These are phyloP conservation scores for Mycena metata DNA, from an alignment of 768 basidiomycete species.

Conservation along the genomic window DNA sequence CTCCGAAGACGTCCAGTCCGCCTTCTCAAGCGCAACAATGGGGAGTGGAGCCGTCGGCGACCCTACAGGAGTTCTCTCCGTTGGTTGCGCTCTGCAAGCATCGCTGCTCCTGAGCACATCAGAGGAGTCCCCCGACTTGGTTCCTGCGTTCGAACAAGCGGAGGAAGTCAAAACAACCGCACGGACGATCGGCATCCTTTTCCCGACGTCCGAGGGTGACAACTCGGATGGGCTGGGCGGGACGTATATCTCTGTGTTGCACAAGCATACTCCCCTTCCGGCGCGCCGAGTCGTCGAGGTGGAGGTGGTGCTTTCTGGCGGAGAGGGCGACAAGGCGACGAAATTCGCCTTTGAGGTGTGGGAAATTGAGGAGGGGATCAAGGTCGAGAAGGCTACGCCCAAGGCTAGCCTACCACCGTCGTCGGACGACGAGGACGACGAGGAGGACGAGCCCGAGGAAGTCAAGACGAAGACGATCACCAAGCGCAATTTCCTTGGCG, in stretches of 20 bases:
- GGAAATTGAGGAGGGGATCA: constrained; percentile 80
- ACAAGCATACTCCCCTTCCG: constrained; percentile 81
- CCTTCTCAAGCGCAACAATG: constrained; percentile 76
- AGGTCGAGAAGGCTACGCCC: constrained; percentile 68
- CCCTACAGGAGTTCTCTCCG: constrained; percentile 81
- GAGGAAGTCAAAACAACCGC: constrained; percentile 68
- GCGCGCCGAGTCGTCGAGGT: constrained; percentile 71
- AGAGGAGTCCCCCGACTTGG: constrained; percentile 64
- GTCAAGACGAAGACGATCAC: constrained; percentile 71
- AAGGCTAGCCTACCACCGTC: constrained; percentile 55
- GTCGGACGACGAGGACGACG: constrained; percentile 68
- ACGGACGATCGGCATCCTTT: constrained; percentile 73
- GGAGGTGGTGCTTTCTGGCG: constrained; percentile 61
- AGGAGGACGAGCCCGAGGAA: constrained; percentile 72
- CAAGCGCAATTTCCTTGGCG: constrained; percentile 67
- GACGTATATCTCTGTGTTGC: constrained; percentile 73
- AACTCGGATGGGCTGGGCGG: constrained; percentile 66
- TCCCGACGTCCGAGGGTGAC: constrained; percentile 63
- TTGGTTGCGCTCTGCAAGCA: constrained; percentile 85
- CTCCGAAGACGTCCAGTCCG: constrained; percentile 71
- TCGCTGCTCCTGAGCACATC: constrained; percentile 67
- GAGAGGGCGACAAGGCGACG: constrained; percentile 51
- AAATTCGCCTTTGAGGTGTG: constrained; percentile 79
- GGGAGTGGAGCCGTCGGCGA: constrained; percentile 82
- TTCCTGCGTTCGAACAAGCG: constrained; percentile 62